Conservation (phyloP, 495 filamentous ascomycete species). For the Talaromyces trachyspermus region DNA sequence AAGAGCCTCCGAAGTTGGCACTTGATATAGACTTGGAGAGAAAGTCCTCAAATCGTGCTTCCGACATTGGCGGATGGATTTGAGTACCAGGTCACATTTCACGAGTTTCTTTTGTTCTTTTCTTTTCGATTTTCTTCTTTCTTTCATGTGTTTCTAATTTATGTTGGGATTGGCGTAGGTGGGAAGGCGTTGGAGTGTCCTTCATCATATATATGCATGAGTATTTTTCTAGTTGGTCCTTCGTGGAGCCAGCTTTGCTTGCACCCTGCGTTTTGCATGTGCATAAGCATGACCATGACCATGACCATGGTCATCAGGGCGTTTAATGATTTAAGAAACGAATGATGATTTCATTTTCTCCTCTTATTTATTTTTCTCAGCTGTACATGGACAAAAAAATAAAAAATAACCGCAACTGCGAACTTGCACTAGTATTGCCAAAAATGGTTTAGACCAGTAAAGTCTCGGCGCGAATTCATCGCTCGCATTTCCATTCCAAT, state of each 20-base stretch:
- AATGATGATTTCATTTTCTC: constrained; percentile 5
- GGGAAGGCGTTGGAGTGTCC: constrained; percentile 4
- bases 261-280: constrained; percentile 1
- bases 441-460: too few relatives aligned
- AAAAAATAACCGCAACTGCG: too few relatives aligned
- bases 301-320: constrained; percentile 7
- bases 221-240: too few relatives aligned
- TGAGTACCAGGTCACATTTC: constrained; percentile 11
- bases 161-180: constrained; percentile 3
- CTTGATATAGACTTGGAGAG: constrained; percentile 28
- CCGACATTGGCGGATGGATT: constrained; percentile 34
- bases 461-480: too few relatives aligned
- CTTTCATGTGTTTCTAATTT: constrained; percentile 17
- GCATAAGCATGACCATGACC: constrained; percentile 1
- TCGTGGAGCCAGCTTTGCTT: background rate
- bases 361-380: background rate
- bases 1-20: constrained; percentile 37
- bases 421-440: too few relatives aligned
- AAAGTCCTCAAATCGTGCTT: constrained; percentile 12
- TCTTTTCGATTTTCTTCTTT: constrained; percentile 10
- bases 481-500: too few relatives aligned
- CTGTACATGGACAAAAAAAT: too few relatives aligned
- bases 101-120: constrained; percentile 17
- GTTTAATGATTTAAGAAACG: constrained; percentile 8
- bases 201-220: too few relatives aligned